phyloP scores from a whole-genome alignment of 1,139 yeast genomes.

The Lodderomyces metapsilosis region DNA sequence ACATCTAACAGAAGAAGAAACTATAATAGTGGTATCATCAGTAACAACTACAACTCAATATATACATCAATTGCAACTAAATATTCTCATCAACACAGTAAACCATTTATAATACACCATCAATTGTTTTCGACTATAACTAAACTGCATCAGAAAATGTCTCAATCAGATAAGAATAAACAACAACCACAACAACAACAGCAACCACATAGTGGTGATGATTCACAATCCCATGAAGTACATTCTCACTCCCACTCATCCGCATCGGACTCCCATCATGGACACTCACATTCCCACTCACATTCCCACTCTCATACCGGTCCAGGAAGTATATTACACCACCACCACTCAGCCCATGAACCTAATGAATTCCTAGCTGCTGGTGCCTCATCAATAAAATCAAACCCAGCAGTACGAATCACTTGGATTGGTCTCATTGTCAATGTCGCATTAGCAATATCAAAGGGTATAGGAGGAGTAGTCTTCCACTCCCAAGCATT shows the following conservation, averaged over 20 bases:
- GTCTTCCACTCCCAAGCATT: constrained; percentile 93
- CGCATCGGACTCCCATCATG: too few relatives aligned
- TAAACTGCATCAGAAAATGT: constrained; percentile 1
- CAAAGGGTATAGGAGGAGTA: constrained; percentile 87
- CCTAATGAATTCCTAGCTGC: constrained; percentile 42
- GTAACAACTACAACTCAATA: background rate
- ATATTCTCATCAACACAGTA: too few relatives aligned
- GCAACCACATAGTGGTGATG: too few relatives aligned
- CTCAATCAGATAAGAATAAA: constrained; percentile 3
- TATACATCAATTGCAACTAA: too few relatives aligned
- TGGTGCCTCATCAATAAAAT: constrained; percentile 26
- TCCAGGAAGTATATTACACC: constrained; percentile 14
- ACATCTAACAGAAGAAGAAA: background rate
- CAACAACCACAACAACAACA: background rate
- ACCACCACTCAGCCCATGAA: constrained; percentile 34
- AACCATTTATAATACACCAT: constrained; percentile 6
- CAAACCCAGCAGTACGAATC: constrained; percentile 86
- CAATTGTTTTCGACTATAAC: constrained; percentile 12
- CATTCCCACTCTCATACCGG: constrained; percentile 21
- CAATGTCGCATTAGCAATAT: constrained; percentile 80
- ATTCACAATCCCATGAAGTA: background rate
- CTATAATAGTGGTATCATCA: too few relatives aligned
- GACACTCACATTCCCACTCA: constrained; percentile 20
- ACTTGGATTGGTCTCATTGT: constrained; percentile 89
- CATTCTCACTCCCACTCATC: constrained; percentile 21